Conservation (phyloP, 176 grass and related monocot genomes). For the Canna indica region DNA sequence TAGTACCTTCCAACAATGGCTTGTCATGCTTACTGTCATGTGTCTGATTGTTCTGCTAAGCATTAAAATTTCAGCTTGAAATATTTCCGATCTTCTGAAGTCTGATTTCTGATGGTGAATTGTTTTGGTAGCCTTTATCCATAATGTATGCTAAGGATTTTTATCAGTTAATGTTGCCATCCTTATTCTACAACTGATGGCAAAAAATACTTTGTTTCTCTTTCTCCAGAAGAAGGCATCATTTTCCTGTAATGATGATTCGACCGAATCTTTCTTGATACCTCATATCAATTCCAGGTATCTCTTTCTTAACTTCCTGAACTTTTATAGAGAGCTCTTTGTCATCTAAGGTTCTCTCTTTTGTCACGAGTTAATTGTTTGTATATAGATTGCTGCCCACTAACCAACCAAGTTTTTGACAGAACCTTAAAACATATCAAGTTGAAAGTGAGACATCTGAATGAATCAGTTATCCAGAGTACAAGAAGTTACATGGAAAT, state of each 20-base stretch:
- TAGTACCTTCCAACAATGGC: no score
- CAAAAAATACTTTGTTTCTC: slow-evolving; percentile 22
- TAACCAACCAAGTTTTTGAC: slow-evolving; percentile 24
- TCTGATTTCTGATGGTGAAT: not conserved
- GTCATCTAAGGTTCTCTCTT: not conserved
- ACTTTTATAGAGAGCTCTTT: not conserved
- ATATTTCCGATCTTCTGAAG: not conserved
- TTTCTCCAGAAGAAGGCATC: slow-evolving; percentile 45
- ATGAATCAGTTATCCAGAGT: slow-evolving; percentile 28
- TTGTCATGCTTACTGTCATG: no score
- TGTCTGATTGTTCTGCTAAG: not conserved
- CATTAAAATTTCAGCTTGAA: not conserved
- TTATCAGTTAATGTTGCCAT: not conserved
- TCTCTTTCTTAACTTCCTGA: not conserved
- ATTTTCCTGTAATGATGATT: slow-evolving; percentile 41
- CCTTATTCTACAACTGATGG: not conserved
- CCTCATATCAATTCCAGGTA: slow-evolving; percentile 35
- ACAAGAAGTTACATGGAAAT: slow-evolving; percentile 39
- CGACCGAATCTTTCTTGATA: slow-evolving; percentile 28
- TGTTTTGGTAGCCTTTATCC: not conserved
- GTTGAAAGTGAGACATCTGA: slow-evolving; percentile 47
- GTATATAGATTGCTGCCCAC: slow-evolving; percentile 30
- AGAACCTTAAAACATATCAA: slow-evolving; percentile 24
- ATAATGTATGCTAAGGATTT: not conserved
- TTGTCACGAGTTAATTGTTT: slow-evolving; percentile 6